Percentiles rank a stretch among this genome's conserved stretches.
phyloP scores from a whole-genome alignment of 768 basidiomycete genomes.

The Tulasnella sp. region DNA sequence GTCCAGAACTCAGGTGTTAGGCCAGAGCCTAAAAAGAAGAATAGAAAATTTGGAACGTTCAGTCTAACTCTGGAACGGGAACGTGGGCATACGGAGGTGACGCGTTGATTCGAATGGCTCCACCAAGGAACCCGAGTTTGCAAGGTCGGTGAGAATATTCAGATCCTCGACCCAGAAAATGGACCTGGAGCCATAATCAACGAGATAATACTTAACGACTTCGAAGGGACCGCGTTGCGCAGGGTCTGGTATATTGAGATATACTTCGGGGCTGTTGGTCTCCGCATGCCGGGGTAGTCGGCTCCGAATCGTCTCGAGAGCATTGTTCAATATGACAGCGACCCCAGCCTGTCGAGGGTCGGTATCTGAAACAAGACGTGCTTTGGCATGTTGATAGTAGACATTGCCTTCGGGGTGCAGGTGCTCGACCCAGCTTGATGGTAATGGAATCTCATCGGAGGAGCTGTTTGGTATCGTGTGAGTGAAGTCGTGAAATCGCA shows the following conservation, averaged over 20 bases:
- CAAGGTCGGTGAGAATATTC: background rate
- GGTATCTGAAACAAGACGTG: background rate
- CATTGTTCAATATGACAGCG: background rate
- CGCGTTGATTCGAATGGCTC: background rate
- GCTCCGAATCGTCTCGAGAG: background rate
- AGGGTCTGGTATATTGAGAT: background rate
- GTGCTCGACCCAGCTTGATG: background rate
- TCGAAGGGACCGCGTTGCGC: background rate
- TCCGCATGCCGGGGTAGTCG: background rate
- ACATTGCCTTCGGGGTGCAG: background rate
- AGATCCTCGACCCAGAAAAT: background rate
- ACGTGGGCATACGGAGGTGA: background rate
- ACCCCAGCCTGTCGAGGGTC: background rate
- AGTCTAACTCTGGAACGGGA: background rate
- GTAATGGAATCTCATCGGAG: background rate
- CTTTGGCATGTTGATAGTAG: background rate
- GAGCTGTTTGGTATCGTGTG: background rate
- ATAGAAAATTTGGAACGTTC: background rate
- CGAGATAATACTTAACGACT: background rate
- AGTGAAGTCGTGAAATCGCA: background rate
- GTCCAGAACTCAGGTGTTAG: background rate
- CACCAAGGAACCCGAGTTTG: background rate
- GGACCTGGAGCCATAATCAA: background rate
- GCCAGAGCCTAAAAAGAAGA: background rate
- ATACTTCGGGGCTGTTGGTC: background rate